These are phyloP conservation scores for Leishmania mexicana DNA, from an alignment of 208 protist species.

Conservation along the genomic window DNA sequence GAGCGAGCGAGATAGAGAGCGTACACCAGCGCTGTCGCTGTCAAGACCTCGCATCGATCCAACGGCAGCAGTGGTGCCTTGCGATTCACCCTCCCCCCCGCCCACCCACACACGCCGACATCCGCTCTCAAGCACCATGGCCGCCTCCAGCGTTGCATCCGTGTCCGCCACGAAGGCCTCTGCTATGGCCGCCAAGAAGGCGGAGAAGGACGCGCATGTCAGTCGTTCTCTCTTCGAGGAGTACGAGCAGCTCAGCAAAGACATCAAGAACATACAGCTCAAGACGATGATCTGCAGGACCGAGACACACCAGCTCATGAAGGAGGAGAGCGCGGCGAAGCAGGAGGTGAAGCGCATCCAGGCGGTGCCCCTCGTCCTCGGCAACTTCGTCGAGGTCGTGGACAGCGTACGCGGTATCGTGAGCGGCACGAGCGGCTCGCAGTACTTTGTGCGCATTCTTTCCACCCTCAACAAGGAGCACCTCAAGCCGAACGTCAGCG, in stretches of 20 bases:
- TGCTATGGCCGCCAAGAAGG: slow-evolving; percentile 13
- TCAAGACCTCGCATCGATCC: neutral
- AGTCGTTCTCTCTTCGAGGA: slow-evolving; percentile 73
- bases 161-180: slow-evolving; percentile 21
- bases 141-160: neutral
- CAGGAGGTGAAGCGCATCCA: slow-evolving; percentile 98
- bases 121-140: neutral
- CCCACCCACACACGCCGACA: neutral
- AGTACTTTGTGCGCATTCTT: slow-evolving; percentile 98
- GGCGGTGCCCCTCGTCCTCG: slow-evolving; percentile 99
- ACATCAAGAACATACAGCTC: slow-evolving; percentile 80
- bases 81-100: neutral
- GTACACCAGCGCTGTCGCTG: neutral
- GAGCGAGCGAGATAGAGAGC: neutral
- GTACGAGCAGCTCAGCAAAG: slow-evolving; percentile 72
- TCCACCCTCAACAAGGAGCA: slow-evolving; percentile 97
- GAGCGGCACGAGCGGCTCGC: slow-evolving; percentile 95
- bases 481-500: slow-evolving; percentile 98
- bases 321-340: slow-evolving; percentile 90
- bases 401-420: slow-evolving; percentile 97
- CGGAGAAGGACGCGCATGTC: slow-evolving; percentile 1
- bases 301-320: slow-evolving; percentile 88
- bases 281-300: slow-evolving; percentile 92
- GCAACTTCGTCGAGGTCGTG: slow-evolving; percentile 99
- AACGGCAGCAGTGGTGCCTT: neutral